Evolutionary conservation across 1,284 basidiomycete species (phyloP), one percentile per base, ranked within the genome.

Genomic region (Xerocomus tenax): DNA sequence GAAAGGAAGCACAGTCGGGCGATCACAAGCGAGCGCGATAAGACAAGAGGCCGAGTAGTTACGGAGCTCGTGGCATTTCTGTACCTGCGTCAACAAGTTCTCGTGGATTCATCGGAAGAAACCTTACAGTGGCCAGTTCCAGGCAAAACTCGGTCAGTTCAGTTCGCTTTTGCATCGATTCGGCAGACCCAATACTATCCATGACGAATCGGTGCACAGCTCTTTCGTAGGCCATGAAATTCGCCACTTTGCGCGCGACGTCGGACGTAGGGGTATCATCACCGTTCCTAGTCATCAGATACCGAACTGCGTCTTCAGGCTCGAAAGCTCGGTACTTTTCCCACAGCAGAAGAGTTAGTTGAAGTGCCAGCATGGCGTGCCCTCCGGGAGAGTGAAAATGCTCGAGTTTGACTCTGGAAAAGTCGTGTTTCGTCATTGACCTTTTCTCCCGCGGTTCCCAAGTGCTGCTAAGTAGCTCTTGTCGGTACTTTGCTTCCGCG

Each of bases 1-100:
- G 40, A 67, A 64, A 16, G 65, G 62, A 59, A 64, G 53, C 56
- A 72, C 50, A 64, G 57, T 46, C 59, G 67, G 51, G 50, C 62
- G 51, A 65, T 67, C 45, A 62, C 62, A 49, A 55, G 67, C 73
- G 18, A 61, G 59, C 16, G 64, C 64, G 23, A 78, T 71, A 25
- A 67, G 55, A 48, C 65, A 64, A 12, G 74, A 72, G 16, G 61
- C 63, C 15, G 68, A 71, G 50, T 69, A 77, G 52, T 78, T 77
- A 28, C 71, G 68, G 18, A 74, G 55, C 16, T 63, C 61, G 26
- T 74, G 57, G 42, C 74, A 77, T 44, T 65, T 61, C 75, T 77
- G 52, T 19, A n/a, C 3, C 5, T 21, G 15, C 16, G 41, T 62
- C 30, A 60, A 38, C 19, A 13, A 26, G 5, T n/a, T 13, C 3